Conservation (phyloP, 768 basidiomycete species). For the Roridomyces roridus region DNA sequence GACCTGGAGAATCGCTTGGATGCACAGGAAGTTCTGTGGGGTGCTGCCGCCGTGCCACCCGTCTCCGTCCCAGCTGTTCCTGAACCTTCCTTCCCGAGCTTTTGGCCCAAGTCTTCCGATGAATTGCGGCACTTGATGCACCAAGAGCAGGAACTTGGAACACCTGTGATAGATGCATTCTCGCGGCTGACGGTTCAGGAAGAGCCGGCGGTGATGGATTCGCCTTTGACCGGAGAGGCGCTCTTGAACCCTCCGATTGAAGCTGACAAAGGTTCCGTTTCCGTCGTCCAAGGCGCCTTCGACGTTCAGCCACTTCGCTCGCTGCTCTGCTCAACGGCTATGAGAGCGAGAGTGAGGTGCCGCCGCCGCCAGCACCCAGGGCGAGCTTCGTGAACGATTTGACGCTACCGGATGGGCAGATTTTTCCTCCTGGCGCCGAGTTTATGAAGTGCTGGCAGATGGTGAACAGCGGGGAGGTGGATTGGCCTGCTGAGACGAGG, state of each 20-base stretch:
- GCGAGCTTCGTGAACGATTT: slow-evolving; percentile 70
- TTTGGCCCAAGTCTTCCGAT: slow-evolving; percentile 43
- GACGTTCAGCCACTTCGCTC: slow-evolving; percentile 33
- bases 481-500: slow-evolving; percentile 75
- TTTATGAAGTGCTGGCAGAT: slow-evolving; percentile 87
- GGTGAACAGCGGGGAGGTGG: slow-evolving; percentile 62
- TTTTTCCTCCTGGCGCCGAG: slow-evolving; percentile 82
- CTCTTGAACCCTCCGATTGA: slow-evolving; percentile 33
- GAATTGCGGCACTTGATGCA: slow-evolving; percentile 41
- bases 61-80: background rate
- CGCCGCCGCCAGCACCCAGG: no score
- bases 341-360: slow-evolving; percentile 17
- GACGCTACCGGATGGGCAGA: slow-evolving; percentile 77
- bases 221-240: slow-evolving; percentile 38
- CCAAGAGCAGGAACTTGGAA: slow-evolving; percentile 11
- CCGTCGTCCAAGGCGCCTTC: slow-evolving; percentile 11
- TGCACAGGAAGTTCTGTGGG: slow-evolving; percentile 15
- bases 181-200: slow-evolving; percentile 20
- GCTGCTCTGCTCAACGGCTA: slow-evolving; percentile 39
- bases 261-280: slow-evolving; percentile 13
- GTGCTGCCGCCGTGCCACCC: slow-evolving; percentile 1
- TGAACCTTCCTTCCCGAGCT: slow-evolving; percentile 29
- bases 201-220: slow-evolving; percentile 26
- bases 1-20: slow-evolving; percentile 12
- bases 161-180: slow-evolving; percentile 12